Evolutionary conservation across 225 moss, liverwort and hornwort species (phyloP).

Genomic region (Antitrichia curtipendula): DNA sequence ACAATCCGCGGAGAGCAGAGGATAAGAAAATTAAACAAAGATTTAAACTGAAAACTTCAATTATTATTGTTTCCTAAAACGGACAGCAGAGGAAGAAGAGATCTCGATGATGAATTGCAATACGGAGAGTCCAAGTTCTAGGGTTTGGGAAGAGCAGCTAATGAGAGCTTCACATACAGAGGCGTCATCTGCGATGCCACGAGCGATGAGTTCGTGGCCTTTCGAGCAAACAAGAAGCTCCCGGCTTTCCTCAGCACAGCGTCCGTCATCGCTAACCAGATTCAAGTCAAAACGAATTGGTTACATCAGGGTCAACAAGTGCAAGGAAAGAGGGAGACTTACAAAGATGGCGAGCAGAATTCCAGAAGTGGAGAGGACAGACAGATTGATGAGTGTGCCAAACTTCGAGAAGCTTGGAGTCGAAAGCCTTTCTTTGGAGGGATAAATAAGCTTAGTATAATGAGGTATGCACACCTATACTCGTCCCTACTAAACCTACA

Average conservation of each 20-base stretch:
- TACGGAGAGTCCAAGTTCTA: background rate
- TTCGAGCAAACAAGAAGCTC: slow-evolving; percentile 25
- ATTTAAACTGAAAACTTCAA: background rate
- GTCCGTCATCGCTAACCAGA: slow-evolving; percentile 1
- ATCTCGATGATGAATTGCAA: background rate
- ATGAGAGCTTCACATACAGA: background rate
- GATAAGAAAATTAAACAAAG: background rate
- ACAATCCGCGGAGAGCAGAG: background rate
- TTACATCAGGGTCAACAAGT: background rate
- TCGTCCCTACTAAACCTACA: background rate
- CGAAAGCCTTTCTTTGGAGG: no score
- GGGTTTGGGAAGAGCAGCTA: background rate
- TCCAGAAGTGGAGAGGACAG: background rate
- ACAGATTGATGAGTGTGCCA: background rate
- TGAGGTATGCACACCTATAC: background rate
- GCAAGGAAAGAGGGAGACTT: background rate
- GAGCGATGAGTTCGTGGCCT: slow-evolving; percentile 13
- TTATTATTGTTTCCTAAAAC: no score
- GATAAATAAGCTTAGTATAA: no score
- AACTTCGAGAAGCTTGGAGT: no score
- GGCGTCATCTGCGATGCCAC: slow-evolving; percentile 27
- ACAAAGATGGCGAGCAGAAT: background rate
- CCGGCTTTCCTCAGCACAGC: slow-evolving; percentile 22
- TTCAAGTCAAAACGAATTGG: background rate
- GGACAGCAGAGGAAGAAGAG: background rate